A percentile compares a stretch with the other conserved stretches of the same genome.
phyloP scores from a whole-genome alignment of 805 yeast species.

The Wickerhamomyces chaumierensis region DNA sequence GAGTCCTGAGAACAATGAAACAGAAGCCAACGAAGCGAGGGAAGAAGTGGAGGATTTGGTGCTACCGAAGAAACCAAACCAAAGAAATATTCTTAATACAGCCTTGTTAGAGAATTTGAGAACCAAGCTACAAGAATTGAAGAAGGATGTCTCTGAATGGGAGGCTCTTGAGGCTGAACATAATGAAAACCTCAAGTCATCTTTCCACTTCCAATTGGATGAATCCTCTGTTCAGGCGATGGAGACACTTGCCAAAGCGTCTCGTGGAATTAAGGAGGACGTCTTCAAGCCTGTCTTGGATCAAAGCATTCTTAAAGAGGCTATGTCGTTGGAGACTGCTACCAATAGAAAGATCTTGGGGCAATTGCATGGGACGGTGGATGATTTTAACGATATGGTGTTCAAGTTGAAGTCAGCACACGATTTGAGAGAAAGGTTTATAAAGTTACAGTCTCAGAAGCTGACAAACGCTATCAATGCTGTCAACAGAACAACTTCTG shows the following conservation, averaged over 20 bases:
- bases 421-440: constrained; percentile 8
- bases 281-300: constrained; percentile 17
- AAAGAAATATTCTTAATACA: constrained; percentile 42
- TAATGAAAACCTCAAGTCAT: constrained; percentile 5
- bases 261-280: constrained; percentile 10
- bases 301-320: constrained; percentile 9
- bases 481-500: not conserved
- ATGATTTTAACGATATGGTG: constrained; percentile 13
- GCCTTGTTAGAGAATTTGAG: constrained; percentile 36
- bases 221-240: constrained; percentile 3
- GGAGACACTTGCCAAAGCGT: constrained; percentile 9
- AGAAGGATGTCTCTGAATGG: constrained; percentile 39
- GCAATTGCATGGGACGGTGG: constrained; percentile 12
- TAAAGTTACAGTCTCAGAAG: constrained; percentile 30
- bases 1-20: constrained; percentile 22
- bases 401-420: constrained; percentile 14
- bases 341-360: constrained; percentile 7
- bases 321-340: constrained; percentile 6
- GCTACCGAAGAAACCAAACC: constrained; percentile 31
- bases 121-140: constrained; percentile 30
- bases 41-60: constrained; percentile 21
- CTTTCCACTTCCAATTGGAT: constrained; percentile 1
- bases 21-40: constrained; percentile 11
- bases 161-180: constrained; percentile 11
- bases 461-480: constrained; percentile 20